Base-by-base conservation (phyloP, 148 eudicot species). In the Polygonum maritimum region DNA sequence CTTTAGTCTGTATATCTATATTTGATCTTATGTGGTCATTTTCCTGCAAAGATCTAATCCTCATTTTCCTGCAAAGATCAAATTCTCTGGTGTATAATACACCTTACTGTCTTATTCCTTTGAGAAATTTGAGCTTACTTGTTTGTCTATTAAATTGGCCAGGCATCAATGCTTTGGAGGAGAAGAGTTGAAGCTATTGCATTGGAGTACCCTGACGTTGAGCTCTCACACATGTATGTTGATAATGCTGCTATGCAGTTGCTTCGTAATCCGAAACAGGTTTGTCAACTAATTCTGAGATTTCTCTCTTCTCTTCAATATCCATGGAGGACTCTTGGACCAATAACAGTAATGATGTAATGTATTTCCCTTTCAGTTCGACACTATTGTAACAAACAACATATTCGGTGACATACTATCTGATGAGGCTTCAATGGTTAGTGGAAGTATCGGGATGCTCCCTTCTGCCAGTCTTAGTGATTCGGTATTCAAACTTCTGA, bases 231-330 rank as follows among this genome's bases (percentile, higher is more conserved):
- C 88, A 94, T 94, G 98, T 94, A 92, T 85, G 85, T 92, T 62
- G 98, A 94, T 81, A 94, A 94, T 85, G 97, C 97, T 80, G 98
- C 98, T 47, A 94, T 94, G 98, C 98, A 92, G 84, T 96, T 94
- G 75, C 87, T 94, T 80, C 94, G 98, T 72, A 80, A 94, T 84
- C 98, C 98, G 4, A 94, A 87, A 81, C 98, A 94, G 96, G 98
- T 92, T 70, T 67, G 48, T 48, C 1, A 41, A 31, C 45, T 57
- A 67, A 33, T 40, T 13, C 60, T 10, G 54, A 38, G n/a, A 7
- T 35, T 65, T 5, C 60, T 22, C 47, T 55, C 49, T 60, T 72
- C 19, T 48, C 26, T 58, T 74, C 49, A 36, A 26, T 9, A 18
- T 18, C 51, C 16, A 22, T 16, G 22, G 48, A 8, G 74, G n/a